Conservation (phyloP, 2,329 filamentous ascomycete genomes). For the Penicillium sp. region DNA sequence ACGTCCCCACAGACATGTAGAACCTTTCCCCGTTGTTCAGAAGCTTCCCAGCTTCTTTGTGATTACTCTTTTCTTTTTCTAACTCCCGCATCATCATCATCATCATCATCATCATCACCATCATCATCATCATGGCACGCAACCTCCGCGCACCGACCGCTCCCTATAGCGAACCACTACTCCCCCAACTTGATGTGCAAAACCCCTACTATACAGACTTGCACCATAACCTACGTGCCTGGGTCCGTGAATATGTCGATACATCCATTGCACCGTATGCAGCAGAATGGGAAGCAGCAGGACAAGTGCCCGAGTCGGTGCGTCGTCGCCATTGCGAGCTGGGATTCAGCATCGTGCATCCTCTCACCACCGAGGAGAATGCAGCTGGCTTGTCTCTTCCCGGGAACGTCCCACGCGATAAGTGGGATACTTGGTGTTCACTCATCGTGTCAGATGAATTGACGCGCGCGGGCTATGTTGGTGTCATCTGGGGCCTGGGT, state of each 20-base stretch:
- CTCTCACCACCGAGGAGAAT: constrained; percentile 43
- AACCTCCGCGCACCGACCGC: constrained; percentile 32
- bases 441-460: constrained; percentile 62
- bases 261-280: constrained; percentile 61
- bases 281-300: constrained; percentile 67
- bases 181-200: constrained; percentile 50
- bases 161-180: constrained; percentile 47
- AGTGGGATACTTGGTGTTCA: constrained; percentile 62
- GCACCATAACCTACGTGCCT: constrained; percentile 62
- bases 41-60: neutral
- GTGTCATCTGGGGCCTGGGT: constrained; percentile 61
- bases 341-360: constrained; percentile 44
- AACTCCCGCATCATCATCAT: neutral
- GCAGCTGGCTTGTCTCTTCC: constrained; percentile 46
- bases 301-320: constrained; percentile 53
- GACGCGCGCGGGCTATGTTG: constrained; percentile 59
- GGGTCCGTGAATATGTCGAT: constrained; percentile 63
- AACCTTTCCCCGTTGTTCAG: neutral
- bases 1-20: constrained; percentile 4
- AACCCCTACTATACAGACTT: constrained; percentile 65
- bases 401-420: constrained; percentile 50
- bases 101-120: constrained; percentile 13
- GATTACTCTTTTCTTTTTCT: neutral
- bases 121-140: constrained; percentile 20
- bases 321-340: constrained; percentile 44